Evolutionary conservation across 208 protist genomes (phyloP), one percentile per base, ranked within the genome.

Genomic region (Leishmania braziliensis): DNA sequence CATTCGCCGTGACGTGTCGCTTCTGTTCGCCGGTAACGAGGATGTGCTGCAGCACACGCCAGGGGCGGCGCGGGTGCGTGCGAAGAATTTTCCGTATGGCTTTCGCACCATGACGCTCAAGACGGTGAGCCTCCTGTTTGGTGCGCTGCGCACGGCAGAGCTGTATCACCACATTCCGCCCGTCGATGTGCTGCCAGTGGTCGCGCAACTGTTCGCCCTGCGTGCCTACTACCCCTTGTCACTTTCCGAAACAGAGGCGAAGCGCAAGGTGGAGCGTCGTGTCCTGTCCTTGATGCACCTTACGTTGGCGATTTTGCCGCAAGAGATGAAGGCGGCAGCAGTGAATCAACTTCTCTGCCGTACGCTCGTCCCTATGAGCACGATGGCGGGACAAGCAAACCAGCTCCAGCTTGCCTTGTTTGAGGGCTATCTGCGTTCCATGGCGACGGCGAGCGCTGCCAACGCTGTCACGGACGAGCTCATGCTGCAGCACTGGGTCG

Each of bases 401-500:
- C 88, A 82, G n/a, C 86, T 94, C 33, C 82, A 90, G n/a, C 87
- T 93, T 48, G 89, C 88, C 29, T 79, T 86, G 18, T 84, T 93
- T 29, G 93, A 97, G 88, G 93, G 81, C 9, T 95, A 95, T 78
- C 68, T 97, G 51, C 83, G 89, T 23, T 26, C 90, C 58, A 85
- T 95, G 83, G 78, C 94, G 26, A 91, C 88, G 33, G 75, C 88
- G 43, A 87, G 81, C 48, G 89, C 91, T 18, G 91, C 91, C 20
- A 88, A 90, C 69, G 88, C 85, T 6, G 79, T 97, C 56, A 72
- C 85, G 16, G 90, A 95, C 14, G 90, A 85, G 36, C 75, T 83
- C 20, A 84, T 97, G 85, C 78, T 95, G 39, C 73, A 82, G 29
- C 84, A 93, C 86, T 97, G 93, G 93, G 88, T 91, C 0, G 89